Evolutionary conservation across 2,329 filamentous ascomycete genomes (phyloP).

Genomic region (Phialocephala subalpina): DNA sequence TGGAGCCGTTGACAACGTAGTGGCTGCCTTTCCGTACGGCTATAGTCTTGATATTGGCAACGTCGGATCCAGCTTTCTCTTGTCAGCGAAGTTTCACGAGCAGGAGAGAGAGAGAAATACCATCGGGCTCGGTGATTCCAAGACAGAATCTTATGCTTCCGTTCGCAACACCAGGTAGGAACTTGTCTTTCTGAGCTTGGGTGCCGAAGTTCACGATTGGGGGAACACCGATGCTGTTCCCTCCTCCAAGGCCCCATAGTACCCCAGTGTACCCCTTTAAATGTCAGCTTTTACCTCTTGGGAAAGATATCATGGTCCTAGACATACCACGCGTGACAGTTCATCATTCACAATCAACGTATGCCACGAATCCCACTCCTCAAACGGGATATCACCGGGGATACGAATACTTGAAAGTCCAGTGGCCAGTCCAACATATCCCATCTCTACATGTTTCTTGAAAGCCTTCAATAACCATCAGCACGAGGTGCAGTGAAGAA

Average conservation of each 20-base stretch:
- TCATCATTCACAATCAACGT: slow-evolving; percentile 64
- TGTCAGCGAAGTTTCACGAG: slow-evolving; percentile 17
- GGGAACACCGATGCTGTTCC: slow-evolving; percentile 68
- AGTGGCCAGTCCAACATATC: slow-evolving; percentile 46
- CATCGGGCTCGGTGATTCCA: slow-evolving; percentile 70
- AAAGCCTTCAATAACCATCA: slow-evolving; percentile 33
- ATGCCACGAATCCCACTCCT: slow-evolving; percentile 65
- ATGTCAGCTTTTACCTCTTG: slow-evolving; percentile 16
- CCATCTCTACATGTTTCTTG: slow-evolving; percentile 41
- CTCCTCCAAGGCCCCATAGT: slow-evolving; percentile 64
- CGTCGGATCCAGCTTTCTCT: slow-evolving; percentile 63
- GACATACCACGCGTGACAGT: slow-evolving; percentile 52
- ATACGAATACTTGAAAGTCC: slow-evolving; percentile 49
- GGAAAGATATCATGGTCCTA: not conserved
- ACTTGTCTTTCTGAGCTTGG: slow-evolving; percentile 63
- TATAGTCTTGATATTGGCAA: slow-evolving; percentile 68
- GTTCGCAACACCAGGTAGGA: slow-evolving; percentile 64
- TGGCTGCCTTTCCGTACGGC: slow-evolving; percentile 57
- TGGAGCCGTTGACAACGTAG: slow-evolving; percentile 71
- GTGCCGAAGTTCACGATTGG: slow-evolving; percentile 71
- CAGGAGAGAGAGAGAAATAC: slow-evolving; percentile 57
- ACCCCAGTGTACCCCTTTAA: slow-evolving; percentile 61
- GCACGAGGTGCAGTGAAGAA: not conserved
- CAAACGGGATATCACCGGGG: slow-evolving; percentile 53
- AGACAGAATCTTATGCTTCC: slow-evolving; percentile 69